A percentile compares a stretch with the other conserved stretches of the same genome.
Evolutionary conservation across 148 eudicot species (phyloP).

Genomic region (Cornus kousa): DNA sequence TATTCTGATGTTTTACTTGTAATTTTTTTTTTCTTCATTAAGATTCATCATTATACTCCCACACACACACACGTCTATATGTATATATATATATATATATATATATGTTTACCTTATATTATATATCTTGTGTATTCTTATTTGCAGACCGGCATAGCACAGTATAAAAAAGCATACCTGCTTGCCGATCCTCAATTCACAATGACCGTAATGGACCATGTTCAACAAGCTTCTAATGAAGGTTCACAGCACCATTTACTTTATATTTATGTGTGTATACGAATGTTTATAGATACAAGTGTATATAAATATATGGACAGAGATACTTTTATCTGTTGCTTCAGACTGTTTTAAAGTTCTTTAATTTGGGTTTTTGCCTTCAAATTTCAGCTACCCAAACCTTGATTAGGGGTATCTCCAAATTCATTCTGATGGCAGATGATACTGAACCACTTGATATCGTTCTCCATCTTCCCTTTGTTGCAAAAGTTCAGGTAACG

Average conservation of each 20-base stretch:
- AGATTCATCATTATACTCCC: too few species aligned
- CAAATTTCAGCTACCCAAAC: constrained; percentile 67
- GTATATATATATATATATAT: too few species aligned
- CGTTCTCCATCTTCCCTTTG: constrained; percentile 77
- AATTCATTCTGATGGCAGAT: constrained; percentile 80
- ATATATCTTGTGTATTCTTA: too few species aligned
- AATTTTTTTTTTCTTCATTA: too few species aligned
- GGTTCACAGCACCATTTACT: background rate
- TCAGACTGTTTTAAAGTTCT: too few species aligned
- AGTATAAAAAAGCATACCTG: constrained; percentile 69
- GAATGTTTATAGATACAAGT: too few species aligned
- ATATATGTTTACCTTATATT: too few species aligned
- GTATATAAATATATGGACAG: background rate
- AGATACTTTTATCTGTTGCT: too few species aligned
- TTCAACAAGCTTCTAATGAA: constrained; percentile 66
- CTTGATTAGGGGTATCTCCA: constrained; percentile 78
- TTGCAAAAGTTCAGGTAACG: constrained; percentile 75
- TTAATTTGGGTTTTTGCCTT: background rate
- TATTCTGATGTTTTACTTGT: too few species aligned
- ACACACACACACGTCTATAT: too few species aligned
- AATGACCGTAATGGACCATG: constrained; percentile 54
- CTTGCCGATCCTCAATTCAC: constrained; percentile 62
- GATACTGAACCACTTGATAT: constrained; percentile 84
- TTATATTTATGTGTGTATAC: background rate
- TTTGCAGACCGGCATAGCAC: constrained; percentile 48